These are phyloP conservation scores for Microbotryum lychnidis-dioicae DNA, from an alignment of 1,284 basidiomycete species.

Conservation along the genomic window DNA sequence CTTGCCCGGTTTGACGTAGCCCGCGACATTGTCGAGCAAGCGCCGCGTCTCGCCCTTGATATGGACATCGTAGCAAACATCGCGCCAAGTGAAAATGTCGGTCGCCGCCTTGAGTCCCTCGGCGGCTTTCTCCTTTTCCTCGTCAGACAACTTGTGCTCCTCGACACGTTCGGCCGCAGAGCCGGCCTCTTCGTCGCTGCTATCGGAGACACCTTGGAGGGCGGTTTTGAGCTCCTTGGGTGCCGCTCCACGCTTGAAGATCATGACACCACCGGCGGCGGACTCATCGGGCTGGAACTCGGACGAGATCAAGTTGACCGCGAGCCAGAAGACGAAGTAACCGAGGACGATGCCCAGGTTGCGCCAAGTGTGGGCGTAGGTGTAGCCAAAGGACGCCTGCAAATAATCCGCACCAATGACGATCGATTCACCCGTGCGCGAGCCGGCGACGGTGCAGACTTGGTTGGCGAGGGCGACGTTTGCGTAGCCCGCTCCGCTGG, in stretches of 20 bases:
- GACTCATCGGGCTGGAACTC: conserved; percentile 28
- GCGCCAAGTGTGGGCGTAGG: conserved; percentile 58
- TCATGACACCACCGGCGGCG: conserved; percentile 23
- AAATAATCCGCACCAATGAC: conserved; percentile 48
- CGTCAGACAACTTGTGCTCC: conserved; percentile 4
- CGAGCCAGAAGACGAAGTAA: conserved; percentile 49
- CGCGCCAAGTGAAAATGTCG: conserved; percentile 44
- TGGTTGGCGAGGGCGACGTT: conserved; percentile 24
- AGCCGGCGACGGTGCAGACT: conserved; percentile 17
- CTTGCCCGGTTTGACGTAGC: conserved; percentile 63
- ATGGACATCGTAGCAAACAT: conserved; percentile 47
- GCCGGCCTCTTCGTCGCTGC: conserved; percentile 6
- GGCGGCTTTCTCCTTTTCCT: conserved; percentile 21
- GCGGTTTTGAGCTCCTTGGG: conserved; percentile 23
- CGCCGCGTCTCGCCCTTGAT: conserved; percentile 52
- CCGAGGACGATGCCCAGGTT: conserved; percentile 16
- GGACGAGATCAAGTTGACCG: conserved; percentile 47
- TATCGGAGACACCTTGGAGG: conserved; percentile 14
- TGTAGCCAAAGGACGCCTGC: conserved; percentile 54
- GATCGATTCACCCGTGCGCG: conserved; percentile 22
- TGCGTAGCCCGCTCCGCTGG: conserved; percentile 39
- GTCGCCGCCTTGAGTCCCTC: conserved; percentile 38
- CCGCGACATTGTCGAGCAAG: conserved; percentile 68
- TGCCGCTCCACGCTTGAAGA: conserved; percentile 26
- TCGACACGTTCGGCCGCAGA: background rate